Base-by-base conservation (phyloP, 805 yeast species). In the Debaryomyces maramus region DNA sequence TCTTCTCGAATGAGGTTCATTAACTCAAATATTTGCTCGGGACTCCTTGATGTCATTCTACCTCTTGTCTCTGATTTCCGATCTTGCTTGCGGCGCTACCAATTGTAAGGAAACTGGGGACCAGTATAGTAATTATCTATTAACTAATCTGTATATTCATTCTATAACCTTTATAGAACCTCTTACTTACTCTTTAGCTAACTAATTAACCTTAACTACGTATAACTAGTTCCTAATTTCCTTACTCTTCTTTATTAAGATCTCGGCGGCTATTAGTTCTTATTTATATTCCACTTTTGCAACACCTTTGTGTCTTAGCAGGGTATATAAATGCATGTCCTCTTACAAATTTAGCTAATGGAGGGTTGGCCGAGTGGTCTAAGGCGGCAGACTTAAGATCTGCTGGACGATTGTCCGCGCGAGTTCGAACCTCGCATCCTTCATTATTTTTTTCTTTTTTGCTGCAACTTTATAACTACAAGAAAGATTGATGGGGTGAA, bases 381-480 rank as follows among this genome's bases (percentile, higher is more conserved):
- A 60, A 62, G 68, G 68, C 68, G 68, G 67, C 56, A 53, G 68
- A 63, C 68, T 62, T 62, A 63, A 63, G 68, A 59, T 63, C 68
- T 54, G 57, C 56, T 63, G 68, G 68, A 63, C 66, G 47, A 41
- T 43, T 60, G 66, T 63, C 68, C 68, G 68, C 68, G 68, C 67
- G 68, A 61, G 68, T 62, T 63, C 68, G 68, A 63, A 62, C 64
- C 67, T 60, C 68, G 67, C 67, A 63, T 53, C 66, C 66, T 62
- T 61, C 67, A 63, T 42, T 52, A 56, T 55, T 34, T 52, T 53
- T 53, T 52, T 29, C 30, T 31, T 34, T 7, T 22, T 15, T 34
- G 30, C 30, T 14, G 15, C 6, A 29, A 18, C 6, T 29, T 6
- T 17, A 29, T 14, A 17, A n/a, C n/a, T n/a, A n/a, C n/a, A n/a